Evolutionary conservation across 306 rosid genomes (phyloP).

Genomic region (Dryas octopetala): DNA sequence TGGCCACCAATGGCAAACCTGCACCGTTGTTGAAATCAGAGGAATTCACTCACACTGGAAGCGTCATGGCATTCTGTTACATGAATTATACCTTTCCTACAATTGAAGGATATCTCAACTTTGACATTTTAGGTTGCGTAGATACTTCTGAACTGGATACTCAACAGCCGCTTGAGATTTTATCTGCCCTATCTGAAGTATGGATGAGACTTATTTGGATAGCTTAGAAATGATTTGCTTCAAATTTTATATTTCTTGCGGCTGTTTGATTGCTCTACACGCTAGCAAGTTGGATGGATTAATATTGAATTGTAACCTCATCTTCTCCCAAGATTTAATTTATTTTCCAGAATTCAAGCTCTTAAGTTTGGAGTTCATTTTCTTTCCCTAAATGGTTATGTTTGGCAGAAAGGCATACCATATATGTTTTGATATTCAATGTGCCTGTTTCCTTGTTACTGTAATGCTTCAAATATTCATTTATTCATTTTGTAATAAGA

Average conservation of each 20-base stretch:
- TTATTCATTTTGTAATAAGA: too few species aligned
- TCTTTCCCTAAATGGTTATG: background rate
- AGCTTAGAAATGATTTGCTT: background rate
- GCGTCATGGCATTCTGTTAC: background rate
- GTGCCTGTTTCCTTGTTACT: too few species aligned
- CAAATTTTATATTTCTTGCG: background rate
- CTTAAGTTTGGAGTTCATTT: constrained; percentile 6
- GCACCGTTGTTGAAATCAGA: background rate
- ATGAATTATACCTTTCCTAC: background rate
- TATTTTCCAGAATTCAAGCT: background rate
- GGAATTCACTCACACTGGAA: background rate
- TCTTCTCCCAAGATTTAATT: background rate
- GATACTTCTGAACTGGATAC: background rate
- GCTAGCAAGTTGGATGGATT: background rate
- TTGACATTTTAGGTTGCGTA: background rate
- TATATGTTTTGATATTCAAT: background rate
- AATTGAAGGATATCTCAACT: background rate
- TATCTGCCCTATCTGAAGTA: background rate
- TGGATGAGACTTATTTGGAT: background rate
- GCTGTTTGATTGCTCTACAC: background rate
- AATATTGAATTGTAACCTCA: background rate
- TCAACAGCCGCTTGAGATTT: background rate
- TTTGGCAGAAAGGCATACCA: background rate
- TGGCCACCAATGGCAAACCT: background rate
- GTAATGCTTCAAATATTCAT: background rate